phyloP scores from a whole-genome alignment of 139 green algal species.

The Closterium sp. region DNA sequence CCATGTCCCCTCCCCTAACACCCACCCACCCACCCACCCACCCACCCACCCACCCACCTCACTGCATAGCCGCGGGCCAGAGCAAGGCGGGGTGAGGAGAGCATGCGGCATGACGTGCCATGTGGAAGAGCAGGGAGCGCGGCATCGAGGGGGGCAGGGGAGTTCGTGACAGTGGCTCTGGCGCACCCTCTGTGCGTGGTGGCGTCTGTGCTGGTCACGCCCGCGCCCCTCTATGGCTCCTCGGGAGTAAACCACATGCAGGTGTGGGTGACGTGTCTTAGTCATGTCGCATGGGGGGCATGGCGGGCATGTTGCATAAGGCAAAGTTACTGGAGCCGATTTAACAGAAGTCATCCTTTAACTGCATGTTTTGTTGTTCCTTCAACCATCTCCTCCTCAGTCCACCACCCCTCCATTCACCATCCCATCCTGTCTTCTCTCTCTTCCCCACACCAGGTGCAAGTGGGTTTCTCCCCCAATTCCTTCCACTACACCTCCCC shows the following conservation, averaged over 20 bases:
- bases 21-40: background rate
- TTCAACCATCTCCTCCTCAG: too few species aligned
- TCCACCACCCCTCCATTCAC: too few species aligned
- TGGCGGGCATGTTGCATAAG: too few species aligned
- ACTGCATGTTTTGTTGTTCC: too few species aligned
- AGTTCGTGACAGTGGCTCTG: background rate
- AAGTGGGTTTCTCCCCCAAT: background rate
- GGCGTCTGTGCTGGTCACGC: background rate
- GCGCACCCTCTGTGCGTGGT: background rate
- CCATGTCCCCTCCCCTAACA: too few species aligned
- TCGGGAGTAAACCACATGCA: background rate
- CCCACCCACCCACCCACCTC: background rate
- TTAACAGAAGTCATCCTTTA: too few species aligned
- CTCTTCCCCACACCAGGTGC: background rate
- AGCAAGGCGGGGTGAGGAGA: background rate
- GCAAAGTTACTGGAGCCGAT: too few species aligned
- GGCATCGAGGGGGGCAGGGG: background rate
- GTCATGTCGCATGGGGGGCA: too few species aligned
- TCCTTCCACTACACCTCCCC: background rate
- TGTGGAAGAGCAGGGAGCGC: background rate
- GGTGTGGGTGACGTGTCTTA: background rate
- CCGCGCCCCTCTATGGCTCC: background rate
- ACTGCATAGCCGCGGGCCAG: background rate
- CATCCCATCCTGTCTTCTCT: background rate
- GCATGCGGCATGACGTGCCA: background rate